Evolutionary conservation across 257 asterid species (phyloP).

Genomic region (Lithospermum erythrorhizon): DNA sequence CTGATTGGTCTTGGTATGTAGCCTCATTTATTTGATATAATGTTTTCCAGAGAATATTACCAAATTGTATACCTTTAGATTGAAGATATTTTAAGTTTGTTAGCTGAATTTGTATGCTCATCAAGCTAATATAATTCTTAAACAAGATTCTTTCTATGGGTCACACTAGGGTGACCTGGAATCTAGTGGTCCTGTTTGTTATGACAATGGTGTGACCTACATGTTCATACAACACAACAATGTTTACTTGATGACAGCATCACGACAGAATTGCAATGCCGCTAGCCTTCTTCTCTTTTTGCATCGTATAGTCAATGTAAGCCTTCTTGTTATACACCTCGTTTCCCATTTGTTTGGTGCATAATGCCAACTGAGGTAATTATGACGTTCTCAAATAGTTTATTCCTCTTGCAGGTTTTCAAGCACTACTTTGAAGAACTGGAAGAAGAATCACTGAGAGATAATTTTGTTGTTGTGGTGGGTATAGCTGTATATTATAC

Average conservation of each 20-base stretch:
- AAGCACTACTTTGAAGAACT: slow-evolving; percentile 34
- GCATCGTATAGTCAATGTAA: slow-evolving; percentile 37
- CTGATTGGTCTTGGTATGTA: neutral
- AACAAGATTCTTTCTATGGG: neutral
- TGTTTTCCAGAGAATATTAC: neutral
- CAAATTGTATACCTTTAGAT: neutral
- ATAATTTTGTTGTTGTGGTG: slow-evolving; percentile 41
- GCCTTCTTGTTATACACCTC: slow-evolving; percentile 1
- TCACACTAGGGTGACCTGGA: slow-evolving; percentile 29
- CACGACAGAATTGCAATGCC: slow-evolving; percentile 39
- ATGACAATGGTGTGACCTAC: slow-evolving; percentile 37
- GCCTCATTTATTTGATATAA: too few species aligned
- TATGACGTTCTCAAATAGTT: neutral
- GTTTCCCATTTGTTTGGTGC: neutral
- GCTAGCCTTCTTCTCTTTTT: slow-evolving; percentile 38
- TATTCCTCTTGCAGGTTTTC: slow-evolving; percentile 24
- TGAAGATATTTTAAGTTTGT: neutral
- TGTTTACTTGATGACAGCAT: slow-evolving; percentile 35
- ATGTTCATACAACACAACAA: slow-evolving; percentile 45
- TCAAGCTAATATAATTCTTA: neutral
- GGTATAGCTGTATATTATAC: neutral
- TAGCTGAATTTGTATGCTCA: neutral
- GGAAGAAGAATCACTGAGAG: slow-evolving; percentile 45
- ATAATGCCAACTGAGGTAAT: neutral
- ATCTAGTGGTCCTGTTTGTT: slow-evolving; percentile 31